Conservation (phyloP, 2,329 filamentous ascomycete genomes). For the Fulvia fulva region DNA sequence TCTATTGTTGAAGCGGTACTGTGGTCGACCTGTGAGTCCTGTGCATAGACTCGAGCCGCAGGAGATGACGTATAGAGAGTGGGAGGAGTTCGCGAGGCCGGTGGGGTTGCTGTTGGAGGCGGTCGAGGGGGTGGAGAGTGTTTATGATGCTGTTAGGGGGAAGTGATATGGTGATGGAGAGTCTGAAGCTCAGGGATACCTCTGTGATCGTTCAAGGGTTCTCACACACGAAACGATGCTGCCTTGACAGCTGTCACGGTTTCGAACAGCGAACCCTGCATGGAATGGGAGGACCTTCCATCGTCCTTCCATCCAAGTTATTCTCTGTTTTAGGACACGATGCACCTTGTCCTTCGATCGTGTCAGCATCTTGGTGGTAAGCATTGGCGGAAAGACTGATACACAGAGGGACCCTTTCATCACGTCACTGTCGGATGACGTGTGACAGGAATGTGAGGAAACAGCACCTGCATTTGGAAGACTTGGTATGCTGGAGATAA, state of each 20-base stretch:
- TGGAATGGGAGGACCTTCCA: no score
- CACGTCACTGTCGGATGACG: background rate
- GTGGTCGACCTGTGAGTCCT: background rate
- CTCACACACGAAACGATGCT: background rate
- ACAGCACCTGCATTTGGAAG: background rate
- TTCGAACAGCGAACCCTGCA: background rate
- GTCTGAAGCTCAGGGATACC: no score
- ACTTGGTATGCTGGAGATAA: background rate
- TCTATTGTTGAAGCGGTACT: background rate
- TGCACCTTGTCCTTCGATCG: background rate
- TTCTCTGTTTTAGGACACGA: background rate
- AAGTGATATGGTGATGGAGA: background rate
- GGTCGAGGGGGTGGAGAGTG: background rate
- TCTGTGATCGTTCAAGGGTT: background rate
- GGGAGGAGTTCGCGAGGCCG: background rate
- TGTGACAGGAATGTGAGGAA: background rate
- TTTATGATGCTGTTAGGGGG: background rate
- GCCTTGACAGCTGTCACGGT: background rate
- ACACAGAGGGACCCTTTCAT: background rate
- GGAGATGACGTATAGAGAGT: background rate
- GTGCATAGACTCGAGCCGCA: background rate
- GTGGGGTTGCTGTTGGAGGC: background rate
- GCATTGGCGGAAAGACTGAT: background rate
- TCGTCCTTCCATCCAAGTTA: background rate
- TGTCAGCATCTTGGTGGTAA: background rate